Conservation (phyloP, 768 basidiomycete species). For the Pholiota molesta region DNA sequence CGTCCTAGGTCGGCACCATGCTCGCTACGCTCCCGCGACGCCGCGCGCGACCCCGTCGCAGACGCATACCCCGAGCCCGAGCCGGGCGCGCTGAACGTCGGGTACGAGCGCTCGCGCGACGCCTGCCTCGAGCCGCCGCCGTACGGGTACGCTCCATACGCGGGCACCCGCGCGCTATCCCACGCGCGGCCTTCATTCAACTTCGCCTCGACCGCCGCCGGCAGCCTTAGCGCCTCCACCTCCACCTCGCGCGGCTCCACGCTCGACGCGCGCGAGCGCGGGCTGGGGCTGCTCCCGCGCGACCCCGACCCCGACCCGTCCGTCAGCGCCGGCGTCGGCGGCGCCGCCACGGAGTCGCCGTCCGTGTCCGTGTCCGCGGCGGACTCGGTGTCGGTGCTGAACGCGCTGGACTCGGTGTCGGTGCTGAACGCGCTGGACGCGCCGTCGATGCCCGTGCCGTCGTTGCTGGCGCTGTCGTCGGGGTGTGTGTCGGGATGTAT, state of each 20-base stretch:
- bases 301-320: conserved; percentile 28
- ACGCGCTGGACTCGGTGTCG: background rate
- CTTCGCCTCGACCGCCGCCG: background rate
- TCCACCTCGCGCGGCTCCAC: conserved; percentile 24
- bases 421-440: too few relatives aligned
- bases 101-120: too few relatives aligned
- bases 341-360: conserved; percentile 21
- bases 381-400: background rate
- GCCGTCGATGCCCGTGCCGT: background rate
- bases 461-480: background rate
- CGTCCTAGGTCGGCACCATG: background rate
- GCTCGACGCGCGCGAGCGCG: conserved; percentile 36
- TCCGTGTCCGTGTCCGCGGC: conserved; percentile 3
- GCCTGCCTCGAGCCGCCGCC: background rate
- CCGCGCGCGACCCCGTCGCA: background rate
- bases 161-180: too few relatives aligned
- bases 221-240: background rate
- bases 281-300: conserved; percentile 41
- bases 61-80: background rate
- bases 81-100: background rate
- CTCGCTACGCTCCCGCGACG: background rate
- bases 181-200: too few relatives aligned
- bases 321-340: conserved; percentile 39
- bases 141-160: background rate
- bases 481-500: too few relatives aligned